Base-by-base conservation (phyloP, 2,329 filamentous ascomycete genomes). In the Colletotrichum lentis region DNA sequence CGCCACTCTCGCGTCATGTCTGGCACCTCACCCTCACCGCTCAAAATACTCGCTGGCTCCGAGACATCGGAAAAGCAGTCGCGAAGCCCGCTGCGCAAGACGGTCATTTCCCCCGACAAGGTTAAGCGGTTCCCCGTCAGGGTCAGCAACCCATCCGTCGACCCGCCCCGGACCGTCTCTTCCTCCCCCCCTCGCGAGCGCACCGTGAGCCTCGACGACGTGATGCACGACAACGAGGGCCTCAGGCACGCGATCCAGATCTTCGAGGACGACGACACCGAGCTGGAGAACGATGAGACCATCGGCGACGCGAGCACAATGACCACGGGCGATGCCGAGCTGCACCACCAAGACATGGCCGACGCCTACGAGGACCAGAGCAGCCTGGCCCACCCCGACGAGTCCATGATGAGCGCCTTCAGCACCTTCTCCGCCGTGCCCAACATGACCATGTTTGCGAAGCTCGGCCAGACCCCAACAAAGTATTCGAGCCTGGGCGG, bases 401-500 rank as follows among this genome's bases (percentile, higher is more conserved):
- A 93, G 72, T 91, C 89, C 52, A 80, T 90, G 86, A 84, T 93
- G 78, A 97, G 93, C 84, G 90, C 90, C 3, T 91, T 97, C 76
- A 97, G 93, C 81, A 89, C 86, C 14, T 97, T 97, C 79, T 97
- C 95, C 1, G 93, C 93, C 10, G 88, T 97, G 62, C 93, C 93
- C 6, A 93, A 95, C 73, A 88, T 96, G 88, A 96, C 93, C 22
- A 89, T 90, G 74, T 93, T 96, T 74, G 90, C 92, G 10, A 89
- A 89, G 71, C 80, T 96, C 62, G 88, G 90, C 63, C 87, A 90
- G 70, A 91, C 85, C 49, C 88, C 89, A 16, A 81, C 83, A 27
- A 90, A 87, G 73, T 77, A 79, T 73, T 82, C 79, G 70, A 78
- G 71, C 69, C 73, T 76, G 70, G 81, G 74, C 77, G 74, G 80